Base-by-base conservation (phyloP, 2,329 filamentous ascomycete species). In the Parascedosporium putredinis region DNA sequence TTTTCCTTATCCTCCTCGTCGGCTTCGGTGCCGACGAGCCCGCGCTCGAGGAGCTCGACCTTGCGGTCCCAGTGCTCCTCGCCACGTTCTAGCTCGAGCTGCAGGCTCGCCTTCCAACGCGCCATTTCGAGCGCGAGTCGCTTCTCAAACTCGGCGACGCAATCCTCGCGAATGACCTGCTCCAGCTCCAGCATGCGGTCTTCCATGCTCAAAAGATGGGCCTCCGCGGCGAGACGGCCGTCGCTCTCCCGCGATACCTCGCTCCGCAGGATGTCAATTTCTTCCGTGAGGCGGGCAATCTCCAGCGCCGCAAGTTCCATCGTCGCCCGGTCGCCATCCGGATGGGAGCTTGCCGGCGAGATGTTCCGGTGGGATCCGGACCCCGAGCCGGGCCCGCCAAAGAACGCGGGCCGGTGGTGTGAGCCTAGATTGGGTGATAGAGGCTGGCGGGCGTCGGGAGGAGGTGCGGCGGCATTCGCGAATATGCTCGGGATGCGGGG, bases 1-100 rank as follows among this genome's bases (percentile, higher is more conserved):
- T 83, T 83, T 60, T 83, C 78, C 57, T 85, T 83, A 1, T 75
- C 71, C 27, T 74, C 72, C 44, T 49, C 44, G 72, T 70, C 66
- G 31, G 73, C 69, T 8, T 76, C 75, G 0, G 59, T 51, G 20
- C 64, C 54, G 4, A 65, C 64, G 18, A 78, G 64, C 2, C 73
- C 65, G 2, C 73, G 69, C 61, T 79, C 76, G 42, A 79, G 70
- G 1, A 80, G 69, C 52, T 78, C 91, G 6, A 95, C 76, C 68
- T 98, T 98, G 56, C 80, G 80, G 63, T 97, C 90, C 61, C 93
- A 78, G 64, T 94, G 88, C 62, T 87, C 86, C 53, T 95, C 88
- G 48, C 82, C 81, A 42, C 81, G 78, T 57, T 94, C 89, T 53
- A 81, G 77, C 62, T 96, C 89, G 4, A 84, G 79, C 16, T 87